phyloP scores from a whole-genome alignment of 163 green algal genomes.

The Scenedesmus sp. region DNA sequence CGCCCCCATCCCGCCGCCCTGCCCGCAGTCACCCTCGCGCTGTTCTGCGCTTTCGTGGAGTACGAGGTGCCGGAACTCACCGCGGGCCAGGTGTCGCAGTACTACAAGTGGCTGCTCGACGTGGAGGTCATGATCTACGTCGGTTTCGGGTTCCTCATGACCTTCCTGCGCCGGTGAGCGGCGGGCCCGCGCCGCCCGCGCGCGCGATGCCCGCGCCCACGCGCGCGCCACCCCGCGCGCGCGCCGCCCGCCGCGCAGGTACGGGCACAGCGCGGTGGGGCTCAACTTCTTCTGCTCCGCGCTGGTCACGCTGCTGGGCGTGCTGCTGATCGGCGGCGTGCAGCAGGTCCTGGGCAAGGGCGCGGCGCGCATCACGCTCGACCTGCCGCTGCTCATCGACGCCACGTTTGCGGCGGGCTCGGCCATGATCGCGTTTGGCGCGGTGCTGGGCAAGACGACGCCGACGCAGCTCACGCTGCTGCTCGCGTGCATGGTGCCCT shows the following conservation, averaged over 20 bases:
- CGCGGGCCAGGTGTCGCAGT: constrained; percentile 22
- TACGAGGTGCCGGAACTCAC: constrained; percentile 28
- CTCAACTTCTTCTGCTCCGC: constrained; percentile 64
- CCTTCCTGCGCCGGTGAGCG: no score
- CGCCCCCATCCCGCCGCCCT: no score
- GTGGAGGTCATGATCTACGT: constrained; percentile 60
- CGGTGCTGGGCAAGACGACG: constrained; percentile 69
- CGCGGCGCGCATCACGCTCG: constrained; percentile 49
- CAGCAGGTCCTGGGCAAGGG: constrained; percentile 42
- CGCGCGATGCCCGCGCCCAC: no score
- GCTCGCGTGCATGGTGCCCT: constrained; percentile 45
- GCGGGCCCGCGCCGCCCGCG: no score
- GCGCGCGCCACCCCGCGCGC: no score
- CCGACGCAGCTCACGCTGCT: constrained; percentile 69
- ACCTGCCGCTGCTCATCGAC: constrained; percentile 74
- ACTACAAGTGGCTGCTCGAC: constrained; percentile 47
- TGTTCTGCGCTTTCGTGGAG: constrained; percentile 37
- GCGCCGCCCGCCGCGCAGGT: constrained; percentile 38
- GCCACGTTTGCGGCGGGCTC: constrained; percentile 61
- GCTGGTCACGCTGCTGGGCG: constrained; percentile 53
- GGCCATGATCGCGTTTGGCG: constrained; percentile 78
- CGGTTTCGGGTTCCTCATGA: constrained; percentile 69
- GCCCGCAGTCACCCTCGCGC: constrained; percentile 17
- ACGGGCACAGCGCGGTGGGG: constrained; percentile 58
- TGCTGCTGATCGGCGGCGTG: constrained; percentile 36